Percentiles rank a stretch among this genome's conserved stretches.
Conservation (phyloP, 1,139 yeast genomes). For the Blastobotrys arbuscula region DNA sequence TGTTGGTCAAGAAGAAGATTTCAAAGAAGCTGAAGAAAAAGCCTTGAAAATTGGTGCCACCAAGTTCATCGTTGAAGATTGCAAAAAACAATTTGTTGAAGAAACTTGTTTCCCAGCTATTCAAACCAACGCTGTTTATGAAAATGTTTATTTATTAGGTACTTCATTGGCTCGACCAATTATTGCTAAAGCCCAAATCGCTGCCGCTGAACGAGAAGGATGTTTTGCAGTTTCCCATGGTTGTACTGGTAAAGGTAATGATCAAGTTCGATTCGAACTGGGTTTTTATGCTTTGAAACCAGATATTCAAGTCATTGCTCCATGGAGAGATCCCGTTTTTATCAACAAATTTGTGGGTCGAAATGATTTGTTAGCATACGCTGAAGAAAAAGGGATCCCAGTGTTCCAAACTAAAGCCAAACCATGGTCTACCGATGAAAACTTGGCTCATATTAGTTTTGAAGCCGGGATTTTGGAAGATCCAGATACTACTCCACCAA, state of each 20-base stretch:
- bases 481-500: constrained; percentile 98
- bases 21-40: constrained; percentile 93
- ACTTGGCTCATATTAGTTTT: constrained; percentile 96
- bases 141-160: constrained; percentile 91
- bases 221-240: constrained; percentile 99
- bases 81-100: constrained; percentile 90
- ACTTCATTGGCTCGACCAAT: constrained; percentile 98
- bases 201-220: constrained; percentile 94
- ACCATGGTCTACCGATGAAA: constrained; percentile 99
- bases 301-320: constrained; percentile 93
- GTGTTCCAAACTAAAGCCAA: constrained; percentile 96
- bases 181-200: constrained; percentile 95
- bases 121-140: constrained; percentile 95
- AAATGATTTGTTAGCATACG: constrained; percentile 89
- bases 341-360: constrained; percentile 97
- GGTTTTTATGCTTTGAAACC: constrained; percentile 97
- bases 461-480: constrained; percentile 99
- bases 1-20: constrained; percentile 98
- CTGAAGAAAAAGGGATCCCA: constrained; percentile 84
- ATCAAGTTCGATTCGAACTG: constrained; percentile 96
- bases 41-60: constrained; percentile 97
- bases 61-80: constrained; percentile 89
- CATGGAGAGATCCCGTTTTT: constrained; percentile 97
- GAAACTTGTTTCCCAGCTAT: constrained; percentile 94
- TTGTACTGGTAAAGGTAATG: constrained; percentile 99